phyloP scores from a whole-genome alignment of 257 asterid species.

The Solanum ahanhuiri region DNA sequence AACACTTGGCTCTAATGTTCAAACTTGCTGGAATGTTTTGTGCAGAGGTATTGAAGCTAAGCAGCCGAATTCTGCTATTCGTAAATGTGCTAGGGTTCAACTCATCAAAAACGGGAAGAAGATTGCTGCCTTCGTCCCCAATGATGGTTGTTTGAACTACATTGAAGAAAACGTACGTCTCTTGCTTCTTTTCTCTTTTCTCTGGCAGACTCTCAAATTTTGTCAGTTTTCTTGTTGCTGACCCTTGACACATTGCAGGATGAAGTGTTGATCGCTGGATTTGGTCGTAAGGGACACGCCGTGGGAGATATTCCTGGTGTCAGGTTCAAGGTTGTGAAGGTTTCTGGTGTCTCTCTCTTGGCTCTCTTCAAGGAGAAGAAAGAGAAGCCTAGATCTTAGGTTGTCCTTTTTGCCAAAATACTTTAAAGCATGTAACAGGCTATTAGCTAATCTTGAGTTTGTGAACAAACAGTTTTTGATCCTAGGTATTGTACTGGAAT shows the following conservation, averaged over 20 bases:
- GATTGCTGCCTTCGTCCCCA: conserved; percentile 79
- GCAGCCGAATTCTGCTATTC: conserved; percentile 83
- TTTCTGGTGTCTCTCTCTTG: conserved; percentile 67
- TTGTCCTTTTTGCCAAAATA: neutral
- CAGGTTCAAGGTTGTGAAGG: conserved; percentile 80
- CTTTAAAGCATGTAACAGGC: neutral
- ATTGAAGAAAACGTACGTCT: conserved; percentile 62
- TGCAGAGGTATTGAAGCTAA: conserved; percentile 75
- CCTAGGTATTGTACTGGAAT: conserved; percentile 11
- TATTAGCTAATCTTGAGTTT: neutral
- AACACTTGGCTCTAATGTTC: neutral
- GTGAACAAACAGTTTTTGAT: conserved; percentile 6
- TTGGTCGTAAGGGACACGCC: conserved; percentile 84
- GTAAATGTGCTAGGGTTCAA: conserved; percentile 76
- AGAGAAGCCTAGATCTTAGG: conserved; percentile 64
- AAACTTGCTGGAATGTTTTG: neutral
- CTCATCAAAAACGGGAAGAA: conserved; percentile 78
- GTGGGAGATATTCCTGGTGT: conserved; percentile 92
- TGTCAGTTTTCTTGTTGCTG: neutral
- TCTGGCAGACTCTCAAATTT: neutral
- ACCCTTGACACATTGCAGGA: conserved; percentile 27
- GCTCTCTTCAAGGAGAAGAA: conserved; percentile 72
- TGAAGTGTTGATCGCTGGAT: conserved; percentile 83
- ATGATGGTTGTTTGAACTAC: conserved; percentile 72
- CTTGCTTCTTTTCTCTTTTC: neutral